phyloP scores from a whole-genome alignment of 2,329 filamentous ascomycete species.

The Colletotrichum melonis region DNA sequence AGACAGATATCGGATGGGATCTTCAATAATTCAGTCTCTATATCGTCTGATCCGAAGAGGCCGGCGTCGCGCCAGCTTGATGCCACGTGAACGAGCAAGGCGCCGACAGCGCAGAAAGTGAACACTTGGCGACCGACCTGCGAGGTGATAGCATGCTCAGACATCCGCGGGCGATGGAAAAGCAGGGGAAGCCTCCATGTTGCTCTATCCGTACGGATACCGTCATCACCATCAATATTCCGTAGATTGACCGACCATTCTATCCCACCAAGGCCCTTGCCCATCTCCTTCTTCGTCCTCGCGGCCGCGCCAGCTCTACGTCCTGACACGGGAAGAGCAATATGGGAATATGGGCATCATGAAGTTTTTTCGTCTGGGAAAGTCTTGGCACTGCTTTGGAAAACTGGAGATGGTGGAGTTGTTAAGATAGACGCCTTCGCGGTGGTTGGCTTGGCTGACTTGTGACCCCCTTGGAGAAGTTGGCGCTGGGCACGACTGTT shows the following conservation, averaged over 20 bases:
- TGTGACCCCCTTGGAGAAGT: not conserved
- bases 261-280: conserved; percentile 7
- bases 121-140: not conserved
- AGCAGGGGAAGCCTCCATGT: not conserved
- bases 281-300: conserved; percentile 6
- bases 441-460: conserved; percentile 25
- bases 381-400: conserved; percentile 31
- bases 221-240: not conserved
- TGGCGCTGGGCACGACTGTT: conserved; percentile 7
- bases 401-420: conserved; percentile 25
- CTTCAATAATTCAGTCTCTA: not conserved
- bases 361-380: conserved; percentile 21
- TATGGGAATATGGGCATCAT: conserved; percentile 4
- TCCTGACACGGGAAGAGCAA: not conserved
- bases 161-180: not conserved
- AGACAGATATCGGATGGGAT: conserved; percentile 1
- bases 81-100: not conserved
- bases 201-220: not conserved
- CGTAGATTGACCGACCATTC: not conserved
- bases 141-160: not conserved
- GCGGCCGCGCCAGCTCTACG: not conserved
- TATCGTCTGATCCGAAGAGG: not conserved
- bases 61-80: not conserved
- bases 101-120: not conserved
- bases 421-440: not conserved